phyloP scores from a whole-genome alignment of 179 eudicot genomes.

The Patellifolia procumbens region DNA sequence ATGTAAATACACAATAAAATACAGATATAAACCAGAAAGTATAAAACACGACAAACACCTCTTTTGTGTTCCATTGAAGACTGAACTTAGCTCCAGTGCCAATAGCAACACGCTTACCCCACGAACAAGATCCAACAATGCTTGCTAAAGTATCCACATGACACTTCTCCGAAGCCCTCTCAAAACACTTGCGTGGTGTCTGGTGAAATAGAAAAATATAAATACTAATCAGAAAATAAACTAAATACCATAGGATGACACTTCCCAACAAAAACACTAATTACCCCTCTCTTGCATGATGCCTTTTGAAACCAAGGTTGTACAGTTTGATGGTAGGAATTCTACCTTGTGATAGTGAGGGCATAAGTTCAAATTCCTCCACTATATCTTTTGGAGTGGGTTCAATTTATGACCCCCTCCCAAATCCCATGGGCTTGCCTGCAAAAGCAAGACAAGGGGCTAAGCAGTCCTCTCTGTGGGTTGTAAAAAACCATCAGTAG shows the following conservation, averaged over 20 bases:
- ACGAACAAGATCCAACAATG: conserved; percentile 92
- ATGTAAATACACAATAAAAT: background rate
- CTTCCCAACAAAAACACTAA: background rate
- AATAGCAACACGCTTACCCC: conserved; percentile 97
- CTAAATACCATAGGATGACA: background rate
- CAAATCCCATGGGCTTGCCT: too few relatives aligned
- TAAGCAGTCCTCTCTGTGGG: too few relatives aligned
- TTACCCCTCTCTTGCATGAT: background rate
- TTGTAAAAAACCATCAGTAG: too few relatives aligned
- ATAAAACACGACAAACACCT: conserved; percentile 47
- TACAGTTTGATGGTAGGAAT: too few relatives aligned
- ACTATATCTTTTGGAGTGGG: too few relatives aligned
- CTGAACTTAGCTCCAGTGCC: conserved; percentile 92
- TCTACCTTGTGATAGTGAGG: too few relatives aligned
- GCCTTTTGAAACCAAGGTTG: too few relatives aligned
- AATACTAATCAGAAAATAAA: background rate
- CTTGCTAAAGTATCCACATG: conserved; percentile 79
- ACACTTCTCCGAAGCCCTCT: conserved; percentile 91
- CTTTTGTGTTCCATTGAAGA: conserved; percentile 72
- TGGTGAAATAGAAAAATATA: conserved; percentile 18
- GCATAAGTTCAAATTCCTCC: too few relatives aligned
- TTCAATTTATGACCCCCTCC: too few relatives aligned
- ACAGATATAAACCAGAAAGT: background rate
- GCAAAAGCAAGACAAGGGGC: too few relatives aligned
- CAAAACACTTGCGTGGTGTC: conserved; percentile 96